Evolutionary conservation across 305 asterid species (phyloP), one percentile per base, ranked within the genome.

Genomic region (Plantago lanceolata): DNA sequence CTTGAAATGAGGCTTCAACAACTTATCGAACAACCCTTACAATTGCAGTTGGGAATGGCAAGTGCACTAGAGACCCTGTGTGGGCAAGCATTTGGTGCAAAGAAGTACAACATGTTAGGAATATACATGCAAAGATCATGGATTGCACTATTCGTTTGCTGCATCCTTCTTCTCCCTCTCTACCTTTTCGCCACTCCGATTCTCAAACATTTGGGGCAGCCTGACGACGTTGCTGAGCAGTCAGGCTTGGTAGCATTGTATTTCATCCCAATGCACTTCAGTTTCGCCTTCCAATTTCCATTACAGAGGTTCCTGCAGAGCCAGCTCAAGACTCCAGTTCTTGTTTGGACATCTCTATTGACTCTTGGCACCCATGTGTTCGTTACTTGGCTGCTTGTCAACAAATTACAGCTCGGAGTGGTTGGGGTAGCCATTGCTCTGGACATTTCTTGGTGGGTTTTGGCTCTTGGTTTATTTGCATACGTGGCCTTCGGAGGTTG

Each of bases 91-190:
- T 82, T 50, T 50, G 85, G 88, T 5, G 84, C 84, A 0, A 75
- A 71, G 44, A 69, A 62, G 45, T 68, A 70, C 49, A 75, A 75
- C 54, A 74, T 79, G 81, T 19, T 82, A n/a, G 84, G 83, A 4
- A 71, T 77, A 13, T 79, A 82, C 67, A 79, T 82, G 88, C 88
- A 82, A 53, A 73, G 85, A 16, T 80, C 85, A 20, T 83, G 89
- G 82, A 66, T 83, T n/a, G 82, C 80, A 0, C 70, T 83, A 0
- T 67, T 69, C 68, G 61, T 70, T 0, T 59, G 70, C 9, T 65
- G 81, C 61, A 18, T 80, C 19, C 49, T 76, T n/a, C 68, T 80
- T 5, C 64, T 80, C 6, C 85, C 85, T 0, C 47, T 80, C 0
- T 80, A 78, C 77, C 6, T 75, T 5, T 83, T 73, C 68, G 81